A percentile compares a stretch with the other conserved stretches of the same genome.
phyloP scores from a whole-genome alignment of 1,284 basidiomycete species.

The Pyrrhoderma noxium region DNA sequence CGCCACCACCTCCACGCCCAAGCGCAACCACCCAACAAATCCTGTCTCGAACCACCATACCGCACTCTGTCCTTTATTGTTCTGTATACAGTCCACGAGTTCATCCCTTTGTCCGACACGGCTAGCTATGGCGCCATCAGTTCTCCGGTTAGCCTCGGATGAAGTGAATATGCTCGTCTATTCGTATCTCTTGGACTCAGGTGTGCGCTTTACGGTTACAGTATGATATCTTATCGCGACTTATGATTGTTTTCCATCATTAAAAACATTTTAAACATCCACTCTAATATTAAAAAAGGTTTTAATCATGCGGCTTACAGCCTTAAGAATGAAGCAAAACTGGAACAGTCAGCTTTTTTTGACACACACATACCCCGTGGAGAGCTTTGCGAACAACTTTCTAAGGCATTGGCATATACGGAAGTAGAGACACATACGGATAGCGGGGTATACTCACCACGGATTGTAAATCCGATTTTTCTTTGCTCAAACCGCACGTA shows the following conservation, averaged over 20 bases:
- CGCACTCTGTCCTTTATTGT: background rate
- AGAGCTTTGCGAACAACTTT: constrained; percentile 71
- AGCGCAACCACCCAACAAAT: constrained; percentile 3
- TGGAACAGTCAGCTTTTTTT: constrained; percentile 59
- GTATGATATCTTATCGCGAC: background rate
- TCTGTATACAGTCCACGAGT: background rate
- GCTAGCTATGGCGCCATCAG: too few relatives aligned
- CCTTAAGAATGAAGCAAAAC: constrained; percentile 59
- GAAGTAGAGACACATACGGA: constrained; percentile 80
- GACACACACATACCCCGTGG: constrained; percentile 72
- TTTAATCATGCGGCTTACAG: constrained; percentile 75
- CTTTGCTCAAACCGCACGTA: constrained; percentile 60
- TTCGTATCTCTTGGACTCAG: constrained; percentile 75
- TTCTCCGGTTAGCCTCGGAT: constrained; percentile 45
- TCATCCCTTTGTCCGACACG: too few relatives aligned
- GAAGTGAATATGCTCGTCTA: constrained; percentile 81
- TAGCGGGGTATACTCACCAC: constrained; percentile 43
- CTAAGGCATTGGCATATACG: constrained; percentile 74
- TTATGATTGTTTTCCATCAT: background rate
- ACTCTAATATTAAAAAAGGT: constrained; percentile 40
- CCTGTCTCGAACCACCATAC: constrained; percentile 1
- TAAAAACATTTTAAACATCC: too few relatives aligned
- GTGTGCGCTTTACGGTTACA: constrained; percentile 30
- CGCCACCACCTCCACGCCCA: too few relatives aligned
- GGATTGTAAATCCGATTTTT: constrained; percentile 61